Evolutionary conservation across 2,329 filamentous ascomycete genomes (phyloP), one percentile per base, ranked within the genome.

Genomic region (Canariomyces notabilis): DNA sequence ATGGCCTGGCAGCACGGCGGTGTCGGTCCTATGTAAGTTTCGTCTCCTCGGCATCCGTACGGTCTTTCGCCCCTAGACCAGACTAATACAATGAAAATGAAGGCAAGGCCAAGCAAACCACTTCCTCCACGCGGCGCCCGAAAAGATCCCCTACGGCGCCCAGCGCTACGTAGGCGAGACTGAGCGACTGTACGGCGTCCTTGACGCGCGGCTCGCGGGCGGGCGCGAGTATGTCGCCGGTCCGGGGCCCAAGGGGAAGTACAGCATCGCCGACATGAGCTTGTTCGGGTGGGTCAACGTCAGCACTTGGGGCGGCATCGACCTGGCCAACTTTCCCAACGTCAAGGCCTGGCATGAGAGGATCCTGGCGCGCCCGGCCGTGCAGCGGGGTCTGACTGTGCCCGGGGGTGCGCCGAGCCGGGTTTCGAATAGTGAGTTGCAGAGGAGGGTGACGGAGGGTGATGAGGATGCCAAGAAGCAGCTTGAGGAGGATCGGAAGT

Each of bases 111-210:
- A 89, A 62, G 81, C 83, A 48, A 83, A 85, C 64, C 84, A 90
- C 67, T 90, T 90, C 69, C 64, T 71, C 42, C 75, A 78, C 33
- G 82, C 83, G 57, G 78, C 83, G 4, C 79, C 82, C 34, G 82
- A 87, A 59, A 76, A 75, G 59, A 83, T 87, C 58, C 73, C 80
- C 40, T 90, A 89, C 63, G 81, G 75, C 39, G 76, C 85, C 14
- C 82, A 85, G 59, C 78, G 87, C 33, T 91, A 90, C 64, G 72
- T 83, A 43, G 87, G 85, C 58, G 87, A 91, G 71, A 80, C 82
- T 1, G 75, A 85, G 54, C 79, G 87, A 2, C 73, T 91, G 1
- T 90, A 89, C 65, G 76, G 82, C 19, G 72, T 90, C 16, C 73
- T 91, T 1, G 76, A 91, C 62, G 72, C 73, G 57, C 82, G 83